Percentiles rank a stretch among this genome's conserved stretches.
Evolutionary conservation across 2,329 filamentous ascomycete species (phyloP).

Genomic region (Aspergillus pseudoterreus): DNA sequence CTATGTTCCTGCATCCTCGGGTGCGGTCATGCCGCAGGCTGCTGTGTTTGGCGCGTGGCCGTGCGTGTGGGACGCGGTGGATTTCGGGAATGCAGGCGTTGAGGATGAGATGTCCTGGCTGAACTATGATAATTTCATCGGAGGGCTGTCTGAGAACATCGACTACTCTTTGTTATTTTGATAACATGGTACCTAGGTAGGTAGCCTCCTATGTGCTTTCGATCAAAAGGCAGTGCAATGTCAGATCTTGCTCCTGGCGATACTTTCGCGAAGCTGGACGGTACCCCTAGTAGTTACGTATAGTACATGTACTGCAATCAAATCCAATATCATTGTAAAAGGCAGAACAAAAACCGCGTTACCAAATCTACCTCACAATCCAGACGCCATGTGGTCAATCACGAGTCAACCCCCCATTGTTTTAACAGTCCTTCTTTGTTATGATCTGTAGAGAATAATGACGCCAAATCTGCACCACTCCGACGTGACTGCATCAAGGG

Average conservation of each 20-base stretch:
- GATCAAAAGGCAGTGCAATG: no score
- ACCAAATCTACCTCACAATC: conserved; percentile 6
- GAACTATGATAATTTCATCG: conserved; percentile 27
- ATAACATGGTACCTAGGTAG: not conserved
- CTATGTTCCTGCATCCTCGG: not conserved
- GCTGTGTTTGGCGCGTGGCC: conserved; percentile 14
- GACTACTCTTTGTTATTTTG: conserved; percentile 18
- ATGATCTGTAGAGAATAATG: conserved; percentile 2
- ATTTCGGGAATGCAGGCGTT: conserved; percentile 10
- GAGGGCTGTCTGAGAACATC: conserved; percentile 21
- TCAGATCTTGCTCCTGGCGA: no score
- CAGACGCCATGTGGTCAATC: conserved; percentile 15
- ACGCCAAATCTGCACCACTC: not conserved
- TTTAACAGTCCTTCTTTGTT: not conserved
- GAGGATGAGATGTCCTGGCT: conserved; percentile 21
- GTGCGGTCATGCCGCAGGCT: conserved; percentile 1
- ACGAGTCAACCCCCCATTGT: not conserved
- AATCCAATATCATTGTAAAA: conserved; percentile 1
- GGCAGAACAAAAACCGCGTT: not conserved
- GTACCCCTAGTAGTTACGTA: conserved; percentile 1
- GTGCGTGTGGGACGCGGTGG: conserved; percentile 24
- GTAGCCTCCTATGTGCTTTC: not conserved
- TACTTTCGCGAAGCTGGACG: no score
- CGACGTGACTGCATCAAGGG: not conserved
- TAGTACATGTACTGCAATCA: conserved; percentile 6